Evolutionary conservation across 1,284 basidiomycete species (phyloP).

Genomic region (Lignosus rhinocerotis): DNA sequence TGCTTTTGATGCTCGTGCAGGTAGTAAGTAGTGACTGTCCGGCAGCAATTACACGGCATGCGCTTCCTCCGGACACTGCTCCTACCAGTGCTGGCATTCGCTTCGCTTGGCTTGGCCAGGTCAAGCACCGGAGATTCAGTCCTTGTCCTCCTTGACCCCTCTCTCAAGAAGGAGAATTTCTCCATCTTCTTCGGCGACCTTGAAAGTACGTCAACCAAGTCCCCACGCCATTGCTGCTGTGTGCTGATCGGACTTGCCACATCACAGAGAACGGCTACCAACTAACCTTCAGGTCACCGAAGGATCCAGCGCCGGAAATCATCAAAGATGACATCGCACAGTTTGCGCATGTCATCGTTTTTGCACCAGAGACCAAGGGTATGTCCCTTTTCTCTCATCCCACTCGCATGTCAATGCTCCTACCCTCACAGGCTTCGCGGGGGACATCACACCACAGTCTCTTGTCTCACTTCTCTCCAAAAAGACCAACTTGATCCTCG

Average conservation of each 20-base stretch:
- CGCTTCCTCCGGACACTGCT: constrained; percentile 25
- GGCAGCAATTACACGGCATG: constrained; percentile 20
- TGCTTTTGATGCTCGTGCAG: too few relatives aligned
- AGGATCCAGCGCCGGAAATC: constrained; percentile 65
- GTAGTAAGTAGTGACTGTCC: background rate
- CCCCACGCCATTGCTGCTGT: too few relatives aligned
- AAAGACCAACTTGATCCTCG: constrained; percentile 84
- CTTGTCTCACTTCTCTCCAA: constrained; percentile 73
- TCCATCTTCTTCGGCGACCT: constrained; percentile 82
- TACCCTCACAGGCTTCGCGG: constrained; percentile 56
- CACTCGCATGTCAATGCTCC: background rate
- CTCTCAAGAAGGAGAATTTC: constrained; percentile 64
- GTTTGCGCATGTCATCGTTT: constrained; percentile 84
- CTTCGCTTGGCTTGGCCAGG: constrained; percentile 50
- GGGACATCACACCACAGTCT: constrained; percentile 82
- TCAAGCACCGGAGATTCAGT: constrained; percentile 86
- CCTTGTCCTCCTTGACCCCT: constrained; percentile 80
- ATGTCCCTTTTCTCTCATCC: constrained; percentile 23
- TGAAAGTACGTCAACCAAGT: constrained; percentile 50
- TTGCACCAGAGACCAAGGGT: constrained; percentile 85
- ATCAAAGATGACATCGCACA: constrained; percentile 70
- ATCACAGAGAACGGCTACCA: constrained; percentile 71
- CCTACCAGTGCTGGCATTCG: constrained; percentile 34
- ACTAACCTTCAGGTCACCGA: constrained; percentile 81
- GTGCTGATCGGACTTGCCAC: background rate